These are phyloP conservation scores for Metrosideros polymorpha DNA, from an alignment of 441 rosid species.

Conservation along the genomic window DNA sequence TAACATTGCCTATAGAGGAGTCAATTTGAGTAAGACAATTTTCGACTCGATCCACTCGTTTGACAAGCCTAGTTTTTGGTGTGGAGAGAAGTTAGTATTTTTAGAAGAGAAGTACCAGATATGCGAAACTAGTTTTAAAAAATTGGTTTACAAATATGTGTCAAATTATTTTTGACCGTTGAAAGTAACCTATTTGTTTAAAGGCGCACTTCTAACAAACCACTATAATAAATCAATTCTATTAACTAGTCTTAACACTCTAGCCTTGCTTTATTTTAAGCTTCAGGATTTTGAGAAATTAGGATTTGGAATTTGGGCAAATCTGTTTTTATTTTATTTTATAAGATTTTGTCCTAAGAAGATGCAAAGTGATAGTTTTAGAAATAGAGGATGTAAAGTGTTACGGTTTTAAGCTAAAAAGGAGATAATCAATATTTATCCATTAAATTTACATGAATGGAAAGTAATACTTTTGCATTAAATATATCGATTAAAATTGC, in stretches of 20 bases:
- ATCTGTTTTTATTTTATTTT: background rate
- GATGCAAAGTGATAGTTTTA: background rate
- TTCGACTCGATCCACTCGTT: background rate
- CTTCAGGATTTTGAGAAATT: background rate
- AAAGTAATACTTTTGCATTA: background rate
- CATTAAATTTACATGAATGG: background rate
- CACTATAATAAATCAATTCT: background rate
- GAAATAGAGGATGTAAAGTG: background rate
- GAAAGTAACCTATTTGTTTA: background rate
- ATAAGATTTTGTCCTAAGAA: background rate
- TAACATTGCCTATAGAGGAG: no score
- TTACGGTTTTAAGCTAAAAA: background rate
- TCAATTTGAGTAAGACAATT: no score
- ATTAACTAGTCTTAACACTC: background rate
- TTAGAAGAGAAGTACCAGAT: background rate
- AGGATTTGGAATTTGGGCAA: background rate
- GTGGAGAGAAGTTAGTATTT: background rate
- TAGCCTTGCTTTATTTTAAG: background rate
- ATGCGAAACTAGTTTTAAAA: background rate
- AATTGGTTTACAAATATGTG: background rate
- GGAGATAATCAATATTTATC: background rate
- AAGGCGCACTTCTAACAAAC: background rate
- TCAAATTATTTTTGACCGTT: background rate
- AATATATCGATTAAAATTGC: no score
- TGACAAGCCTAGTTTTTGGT: background rate